phyloP scores from a whole-genome alignment of 2,329 filamentous ascomycete species.

The Exophiala oligosperma region DNA sequence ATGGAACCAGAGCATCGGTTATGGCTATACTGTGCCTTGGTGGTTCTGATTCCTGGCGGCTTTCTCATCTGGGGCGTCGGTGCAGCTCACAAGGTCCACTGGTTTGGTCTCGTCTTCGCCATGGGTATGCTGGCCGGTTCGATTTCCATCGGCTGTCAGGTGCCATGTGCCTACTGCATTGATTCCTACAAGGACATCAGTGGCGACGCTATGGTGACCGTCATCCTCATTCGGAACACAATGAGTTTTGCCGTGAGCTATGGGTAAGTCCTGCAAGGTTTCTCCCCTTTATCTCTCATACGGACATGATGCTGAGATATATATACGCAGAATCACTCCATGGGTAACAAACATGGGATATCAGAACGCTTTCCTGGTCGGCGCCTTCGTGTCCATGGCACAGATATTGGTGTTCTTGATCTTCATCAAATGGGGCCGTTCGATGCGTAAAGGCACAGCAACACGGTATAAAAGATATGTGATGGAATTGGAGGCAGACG shows the following conservation, averaged over 20 bases:
- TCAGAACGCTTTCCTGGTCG: conserved; percentile 47
- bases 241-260: conserved; percentile 54
- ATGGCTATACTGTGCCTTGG: conserved; percentile 31
- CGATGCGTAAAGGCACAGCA: no score
- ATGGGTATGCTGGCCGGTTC: conserved; percentile 49
- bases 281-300: not conserved
- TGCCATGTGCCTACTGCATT: conserved; percentile 49
- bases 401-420: conserved; percentile 44
- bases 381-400: conserved; percentile 40
- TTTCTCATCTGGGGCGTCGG: conserved; percentile 55
- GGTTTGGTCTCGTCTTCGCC: conserved; percentile 51
- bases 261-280: conserved; percentile 14
- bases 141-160: conserved; percentile 45
- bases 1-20: conserved; percentile 32
- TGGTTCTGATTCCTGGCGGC: conserved; percentile 45
- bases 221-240: conserved; percentile 52
- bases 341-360: conserved; percentile 45
- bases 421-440: conserved; percentile 44
- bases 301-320: not conserved
- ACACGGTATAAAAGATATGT: no score
- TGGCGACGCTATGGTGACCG: conserved; percentile 52
- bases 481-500: no score
- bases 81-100: conserved; percentile 50
- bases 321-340: conserved; percentile 37
- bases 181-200: conserved; percentile 51